These are phyloP conservation scores for Hylodesmum podocarpum DNA, from an alignment of 306 rosid species.

Conservation along the genomic window DNA sequence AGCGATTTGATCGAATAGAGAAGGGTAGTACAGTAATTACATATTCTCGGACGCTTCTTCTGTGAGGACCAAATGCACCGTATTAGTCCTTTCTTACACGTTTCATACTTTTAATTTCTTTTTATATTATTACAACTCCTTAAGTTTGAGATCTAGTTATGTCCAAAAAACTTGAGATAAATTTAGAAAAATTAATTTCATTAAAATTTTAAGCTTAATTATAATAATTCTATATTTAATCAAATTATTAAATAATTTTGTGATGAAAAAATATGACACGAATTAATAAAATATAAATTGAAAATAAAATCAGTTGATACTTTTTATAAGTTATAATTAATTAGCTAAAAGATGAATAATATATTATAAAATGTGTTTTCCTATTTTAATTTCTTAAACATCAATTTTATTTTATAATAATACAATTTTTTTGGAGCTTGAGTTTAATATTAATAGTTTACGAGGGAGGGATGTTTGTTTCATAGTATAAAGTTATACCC, in stretches of 20 bases:
- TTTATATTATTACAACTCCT: too few species aligned
- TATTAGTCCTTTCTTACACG: neutral
- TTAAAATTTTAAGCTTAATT: neutral
- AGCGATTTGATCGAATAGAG: neutral
- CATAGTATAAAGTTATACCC: too few species aligned
- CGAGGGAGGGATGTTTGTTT: too few species aligned
- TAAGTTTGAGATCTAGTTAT: neutral
- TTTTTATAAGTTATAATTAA: neutral
- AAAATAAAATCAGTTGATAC: neutral
- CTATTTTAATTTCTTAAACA: neutral
- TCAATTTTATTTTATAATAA: too few species aligned
- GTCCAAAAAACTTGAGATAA: neutral
- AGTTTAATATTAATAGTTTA: too few species aligned
- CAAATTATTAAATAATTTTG: too few species aligned
- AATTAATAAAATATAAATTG: neutral
- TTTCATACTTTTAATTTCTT: neutral
- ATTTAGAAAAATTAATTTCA: neutral
- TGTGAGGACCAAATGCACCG: neutral
- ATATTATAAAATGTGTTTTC: too few species aligned
- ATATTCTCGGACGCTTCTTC: neutral
- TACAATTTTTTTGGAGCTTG: too few species aligned
- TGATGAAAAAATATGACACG: too few species aligned
- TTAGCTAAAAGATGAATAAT: neutral
- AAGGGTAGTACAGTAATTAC: neutral
- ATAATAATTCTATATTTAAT: neutral